Evolutionary conservation across 805 yeast species (phyloP).

Genomic region (Kodamaea lidongshanica): DNA sequence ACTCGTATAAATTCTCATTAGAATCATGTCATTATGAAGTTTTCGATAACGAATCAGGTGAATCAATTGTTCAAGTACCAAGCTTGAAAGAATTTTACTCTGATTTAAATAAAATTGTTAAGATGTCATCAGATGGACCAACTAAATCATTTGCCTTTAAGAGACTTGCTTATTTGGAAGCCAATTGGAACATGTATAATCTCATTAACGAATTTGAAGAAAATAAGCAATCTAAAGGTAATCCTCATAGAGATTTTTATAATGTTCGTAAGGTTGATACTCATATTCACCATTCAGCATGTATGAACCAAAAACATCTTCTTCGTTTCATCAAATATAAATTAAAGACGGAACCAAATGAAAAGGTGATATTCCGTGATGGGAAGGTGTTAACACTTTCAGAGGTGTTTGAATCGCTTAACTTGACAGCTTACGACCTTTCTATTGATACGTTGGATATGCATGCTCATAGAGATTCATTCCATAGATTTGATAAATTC

Average conservation of each 20-base stretch:
- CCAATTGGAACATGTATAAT: slow-evolving; percentile 90
- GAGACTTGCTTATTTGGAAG: slow-evolving; percentile 88
- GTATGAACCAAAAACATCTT: slow-evolving; percentile 97
- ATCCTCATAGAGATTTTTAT: slow-evolving; percentile 96
- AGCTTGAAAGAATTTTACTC: slow-evolving; percentile 75
- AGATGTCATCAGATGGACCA: slow-evolving; percentile 88
- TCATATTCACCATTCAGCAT: slow-evolving; percentile 98
- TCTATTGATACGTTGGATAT: slow-evolving; percentile 95
- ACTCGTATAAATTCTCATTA: slow-evolving; percentile 42
- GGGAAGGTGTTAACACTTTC: slow-evolving; percentile 77
- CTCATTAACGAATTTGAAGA: slow-evolving; percentile 90
- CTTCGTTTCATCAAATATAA: slow-evolving; percentile 91
- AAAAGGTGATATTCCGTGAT: slow-evolving; percentile 90
- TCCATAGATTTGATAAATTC: slow-evolving; percentile 96
- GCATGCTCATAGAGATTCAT: slow-evolving; percentile 99
- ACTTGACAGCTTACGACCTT: slow-evolving; percentile 87
- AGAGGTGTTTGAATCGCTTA: slow-evolving; percentile 88
- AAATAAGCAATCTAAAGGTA: slow-evolving; percentile 78
- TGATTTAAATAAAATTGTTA: slow-evolving; percentile 70
- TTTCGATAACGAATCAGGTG: slow-evolving; percentile 26
- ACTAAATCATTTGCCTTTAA: slow-evolving; percentile 93
- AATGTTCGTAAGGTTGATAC: slow-evolving; percentile 96
- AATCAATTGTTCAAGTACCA: slow-evolving; percentile 59
- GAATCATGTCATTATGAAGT: slow-evolving; percentile 66
- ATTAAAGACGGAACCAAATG: slow-evolving; percentile 78